Evolutionary conservation across 306 rosid genomes (phyloP), one percentile per base, ranked within the genome.

Genomic region (Dryas alaskensis): DNA sequence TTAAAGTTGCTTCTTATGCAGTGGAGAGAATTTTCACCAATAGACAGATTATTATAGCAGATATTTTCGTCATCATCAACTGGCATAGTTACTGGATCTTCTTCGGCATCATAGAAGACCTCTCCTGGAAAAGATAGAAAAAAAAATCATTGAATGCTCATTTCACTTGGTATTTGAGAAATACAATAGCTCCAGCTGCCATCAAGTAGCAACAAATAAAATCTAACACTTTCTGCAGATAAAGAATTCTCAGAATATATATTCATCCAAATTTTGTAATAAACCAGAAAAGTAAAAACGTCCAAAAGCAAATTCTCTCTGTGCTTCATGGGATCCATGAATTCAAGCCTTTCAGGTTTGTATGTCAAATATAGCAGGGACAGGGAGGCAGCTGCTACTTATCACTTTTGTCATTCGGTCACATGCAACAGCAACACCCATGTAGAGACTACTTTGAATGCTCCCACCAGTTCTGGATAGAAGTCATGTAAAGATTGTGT

Each of bases 21-120:
- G 71, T 54, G 80, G 40, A 76, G 65, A 75, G 80, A 73, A 55
- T 72, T 78, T 71, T 83, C 85, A 76, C 80, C 87, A 40, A 58
- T 63, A 62, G 71, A 67, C 59, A 75, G 22, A 70, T 59, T 69
- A 73, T 63, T 43, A 57, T 53, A 70, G 81, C 68, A 80, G 52
- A 77, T 40, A 47, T 70, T 77, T 43, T 83, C 85, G 4, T 79
- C 86, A 65, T 76, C 83, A 79, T 67, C 82, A 75, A 73, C 47
- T 7, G 84, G 78, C 73, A 67, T 63, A 75, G 68, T 77, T 65
- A 60, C 84, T 4, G 75, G 68, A 81, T 67, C 75, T 74, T 87
- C 91, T 78, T 81, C 80, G 6, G 98, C 92, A 75, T 92, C 99
- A 73, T 86, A 86, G 81, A 92, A 92, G 66, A 78, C 70, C 75